Conservation (phyloP, 129 eudicot genomes). For the Silybum marianum region DNA sequence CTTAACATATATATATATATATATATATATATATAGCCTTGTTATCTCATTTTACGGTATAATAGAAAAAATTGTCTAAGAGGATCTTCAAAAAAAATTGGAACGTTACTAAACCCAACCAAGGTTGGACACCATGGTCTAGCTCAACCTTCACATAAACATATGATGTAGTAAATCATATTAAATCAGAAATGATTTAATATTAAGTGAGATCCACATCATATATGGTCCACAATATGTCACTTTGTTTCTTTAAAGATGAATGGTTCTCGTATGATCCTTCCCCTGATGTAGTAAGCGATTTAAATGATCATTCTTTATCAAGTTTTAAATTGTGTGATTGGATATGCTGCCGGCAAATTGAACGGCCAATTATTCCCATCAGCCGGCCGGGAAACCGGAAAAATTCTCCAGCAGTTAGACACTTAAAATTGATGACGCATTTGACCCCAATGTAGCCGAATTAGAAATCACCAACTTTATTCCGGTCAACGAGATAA, state of each 20-base stretch:
- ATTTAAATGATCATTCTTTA: background rate
- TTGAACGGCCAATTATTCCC: background rate
- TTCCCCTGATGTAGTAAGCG: too few relatives aligned
- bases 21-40: too few relatives aligned
- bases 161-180: background rate
- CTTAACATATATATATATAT: too few relatives aligned
- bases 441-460: slow-evolving; percentile 23
- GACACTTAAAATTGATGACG: slow-evolving; percentile 4
- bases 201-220: too few relatives aligned
- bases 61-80: too few relatives aligned
- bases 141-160: background rate
- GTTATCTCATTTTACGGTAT: too few relatives aligned
- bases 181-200: too few relatives aligned
- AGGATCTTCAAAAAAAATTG: too few relatives aligned
- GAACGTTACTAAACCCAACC: too few relatives aligned
- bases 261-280: too few relatives aligned
- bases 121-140: background rate
- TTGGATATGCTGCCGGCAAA: slow-evolving; percentile 19
- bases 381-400: slow-evolving; percentile 18
- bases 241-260: too few relatives aligned
- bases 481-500: slow-evolving; percentile 15
- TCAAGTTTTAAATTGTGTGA: background rate
- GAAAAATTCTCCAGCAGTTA: slow-evolving; percentile 16
- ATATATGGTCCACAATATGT: too few relatives aligned
- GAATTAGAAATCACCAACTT: slow-evolving; percentile 17